Conservation (phyloP, 2,329 filamentous ascomycete species). For the Mycosphaerella arachidis region DNA sequence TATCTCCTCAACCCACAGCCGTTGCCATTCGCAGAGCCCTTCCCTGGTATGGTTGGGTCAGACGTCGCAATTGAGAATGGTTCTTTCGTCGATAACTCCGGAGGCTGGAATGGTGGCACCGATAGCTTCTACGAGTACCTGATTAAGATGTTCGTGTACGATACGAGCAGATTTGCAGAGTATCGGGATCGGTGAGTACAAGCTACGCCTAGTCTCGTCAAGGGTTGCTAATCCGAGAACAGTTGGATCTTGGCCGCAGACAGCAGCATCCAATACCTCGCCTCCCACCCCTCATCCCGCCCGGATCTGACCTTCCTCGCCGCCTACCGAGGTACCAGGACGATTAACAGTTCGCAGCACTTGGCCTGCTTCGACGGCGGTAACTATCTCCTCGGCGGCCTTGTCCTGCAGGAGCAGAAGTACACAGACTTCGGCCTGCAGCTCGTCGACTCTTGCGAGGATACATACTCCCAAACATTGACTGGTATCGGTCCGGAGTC, state of each 20-base stretch:
- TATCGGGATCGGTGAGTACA: constrained; percentile 56
- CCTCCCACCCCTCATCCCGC: constrained; percentile 61
- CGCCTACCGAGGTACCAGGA: constrained; percentile 47
- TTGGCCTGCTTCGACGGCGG: constrained; percentile 80
- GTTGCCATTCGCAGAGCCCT: constrained; percentile 58
- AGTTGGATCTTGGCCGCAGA: constrained; percentile 70
- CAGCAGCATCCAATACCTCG: constrained; percentile 67
- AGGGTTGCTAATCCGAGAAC: neutral
- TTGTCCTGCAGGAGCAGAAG: constrained; percentile 59
- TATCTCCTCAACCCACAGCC: constrained; percentile 67
- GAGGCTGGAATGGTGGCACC: constrained; percentile 72
- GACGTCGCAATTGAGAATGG: constrained; percentile 62
- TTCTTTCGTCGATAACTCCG: constrained; percentile 59
- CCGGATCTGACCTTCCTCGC: constrained; percentile 70
- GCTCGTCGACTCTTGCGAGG: constrained; percentile 68
- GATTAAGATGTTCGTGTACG: constrained; percentile 86
- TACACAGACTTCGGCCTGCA: constrained; percentile 71
- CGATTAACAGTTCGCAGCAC: constrained; percentile 41
- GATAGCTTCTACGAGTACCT: constrained; percentile 88
- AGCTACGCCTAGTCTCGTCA: neutral
- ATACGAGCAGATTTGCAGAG: constrained; percentile 55
- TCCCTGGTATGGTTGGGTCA: constrained; percentile 70
- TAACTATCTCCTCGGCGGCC: constrained; percentile 77
- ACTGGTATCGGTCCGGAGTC: constrained; percentile 73
- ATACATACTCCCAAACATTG: constrained; percentile 63